phyloP scores from a whole-genome alignment of 2,329 filamentous ascomycete species.

The Metarhizium rileyi region DNA sequence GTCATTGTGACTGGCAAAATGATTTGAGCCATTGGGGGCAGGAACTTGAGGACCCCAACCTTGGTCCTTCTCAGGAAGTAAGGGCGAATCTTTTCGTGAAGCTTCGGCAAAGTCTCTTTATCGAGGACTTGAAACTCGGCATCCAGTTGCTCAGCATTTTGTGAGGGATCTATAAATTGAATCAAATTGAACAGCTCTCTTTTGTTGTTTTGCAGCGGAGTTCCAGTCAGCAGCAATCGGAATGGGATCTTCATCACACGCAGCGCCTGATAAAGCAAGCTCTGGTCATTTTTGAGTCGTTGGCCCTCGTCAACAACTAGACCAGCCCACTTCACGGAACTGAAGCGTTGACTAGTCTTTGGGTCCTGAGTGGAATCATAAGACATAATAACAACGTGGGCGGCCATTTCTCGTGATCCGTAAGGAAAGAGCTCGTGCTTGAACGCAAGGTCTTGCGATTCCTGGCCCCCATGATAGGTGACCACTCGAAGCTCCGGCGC shows the following conservation, averaged over 20 bases:
- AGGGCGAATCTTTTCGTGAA: conserved; percentile 75
- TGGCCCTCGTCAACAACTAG: conserved; percentile 93
- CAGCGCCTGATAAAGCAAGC: conserved; percentile 67
- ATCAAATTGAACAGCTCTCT: conserved; percentile 93
- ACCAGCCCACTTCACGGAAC: conserved; percentile 69
- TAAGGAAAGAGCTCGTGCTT: conserved; percentile 77
- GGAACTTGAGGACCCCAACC: conserved; percentile 77
- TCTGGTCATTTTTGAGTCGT: conserved; percentile 86
- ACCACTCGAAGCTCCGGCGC: conserved; percentile 77
- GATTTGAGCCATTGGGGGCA: conserved; percentile 89
- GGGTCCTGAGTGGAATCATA: conserved; percentile 82
- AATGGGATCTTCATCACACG: conserved; percentile 68
- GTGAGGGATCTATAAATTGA: conserved; percentile 73
- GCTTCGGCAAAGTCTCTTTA: conserved; percentile 66
- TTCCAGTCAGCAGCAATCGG: conserved; percentile 79
- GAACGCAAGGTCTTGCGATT: conserved; percentile 66
- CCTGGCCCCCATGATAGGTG: conserved; percentile 76
- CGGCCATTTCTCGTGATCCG: conserved; percentile 58
- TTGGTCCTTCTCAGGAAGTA: conserved; percentile 73
- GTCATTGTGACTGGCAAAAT: conserved; percentile 97
- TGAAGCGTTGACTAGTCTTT: conserved; percentile 55
- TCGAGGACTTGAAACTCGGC: conserved; percentile 67
- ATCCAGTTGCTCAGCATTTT: conserved; percentile 65
- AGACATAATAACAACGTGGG: conserved; percentile 88
- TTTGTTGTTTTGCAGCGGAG: conserved; percentile 91